Evolutionary conservation across 2,329 filamentous ascomycete genomes (phyloP).

Genomic region (Colletotrichum falcatum): DNA sequence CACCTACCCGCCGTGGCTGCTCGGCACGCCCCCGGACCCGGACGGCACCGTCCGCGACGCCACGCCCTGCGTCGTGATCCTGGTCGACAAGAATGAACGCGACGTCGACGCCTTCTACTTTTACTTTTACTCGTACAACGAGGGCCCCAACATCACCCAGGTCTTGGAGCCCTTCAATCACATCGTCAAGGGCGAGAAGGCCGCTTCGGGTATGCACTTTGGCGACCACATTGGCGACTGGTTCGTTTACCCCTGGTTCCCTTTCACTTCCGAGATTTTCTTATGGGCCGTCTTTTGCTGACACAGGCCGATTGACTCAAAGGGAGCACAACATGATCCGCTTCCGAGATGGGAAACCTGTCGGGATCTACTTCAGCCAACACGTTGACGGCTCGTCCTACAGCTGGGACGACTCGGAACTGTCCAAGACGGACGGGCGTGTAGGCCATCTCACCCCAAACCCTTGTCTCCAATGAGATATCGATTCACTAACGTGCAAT

Average conservation of each 20-base stretch:
- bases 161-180: slow-evolving; percentile 47
- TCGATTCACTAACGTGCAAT: background rate
- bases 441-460: slow-evolving; percentile 38
- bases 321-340: slow-evolving; percentile 52
- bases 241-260: slow-evolving; percentile 7
- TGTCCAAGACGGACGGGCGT: slow-evolving; percentile 45
- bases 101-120: slow-evolving; percentile 51
- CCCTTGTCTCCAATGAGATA: no score
- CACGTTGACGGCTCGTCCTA: slow-evolving; percentile 45
- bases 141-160: slow-evolving; percentile 49
- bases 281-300: background rate
- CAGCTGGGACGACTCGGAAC: slow-evolving; percentile 46
- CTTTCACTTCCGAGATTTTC: no score
- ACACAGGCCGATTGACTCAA: background rate
- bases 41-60: slow-evolving; percentile 43
- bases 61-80: slow-evolving; percentile 48
- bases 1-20: slow-evolving; percentile 46
- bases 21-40: slow-evolving; percentile 45
- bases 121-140: slow-evolving; percentile 52
- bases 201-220: slow-evolving; percentile 45
- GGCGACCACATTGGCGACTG: slow-evolving; percentile 48
- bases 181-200: slow-evolving; percentile 41
- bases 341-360: slow-evolving; percentile 46
- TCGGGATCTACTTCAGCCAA: slow-evolving; percentile 48
- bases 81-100: slow-evolving; percentile 46